These are phyloP conservation scores for Monilinia aucupariae DNA, from an alignment of 2,329 filamentous ascomycete genomes.

Conservation along the genomic window DNA sequence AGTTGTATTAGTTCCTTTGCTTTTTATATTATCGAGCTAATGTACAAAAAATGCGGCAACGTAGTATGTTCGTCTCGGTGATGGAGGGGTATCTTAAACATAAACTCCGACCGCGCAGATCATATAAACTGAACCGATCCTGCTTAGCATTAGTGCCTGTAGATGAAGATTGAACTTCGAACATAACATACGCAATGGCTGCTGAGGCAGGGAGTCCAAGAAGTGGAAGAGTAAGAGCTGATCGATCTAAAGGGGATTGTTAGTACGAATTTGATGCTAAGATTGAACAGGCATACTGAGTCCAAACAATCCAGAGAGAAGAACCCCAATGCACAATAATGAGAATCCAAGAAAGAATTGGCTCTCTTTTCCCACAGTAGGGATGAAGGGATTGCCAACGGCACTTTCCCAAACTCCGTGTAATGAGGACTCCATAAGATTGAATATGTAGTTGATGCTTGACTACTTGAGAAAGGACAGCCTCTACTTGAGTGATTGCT, in stretches of 20 bases:
- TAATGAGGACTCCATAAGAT: conserved; percentile 72
- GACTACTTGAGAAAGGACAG: neutral
- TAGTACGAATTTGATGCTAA: neutral
- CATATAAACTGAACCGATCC: conserved; percentile 94
- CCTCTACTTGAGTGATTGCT: neutral
- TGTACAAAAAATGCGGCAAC: conserved; percentile 30
- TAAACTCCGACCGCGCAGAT: conserved; percentile 99
- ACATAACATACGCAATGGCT: conserved; percentile 73
- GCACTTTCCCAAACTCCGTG: conserved; percentile 92
- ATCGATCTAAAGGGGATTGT: conserved; percentile 59
- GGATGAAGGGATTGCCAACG: conserved; percentile 77
- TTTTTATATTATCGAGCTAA: conserved; percentile 33
- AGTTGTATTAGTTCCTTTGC: conserved; percentile 24
- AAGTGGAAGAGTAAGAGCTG: conserved; percentile 67
- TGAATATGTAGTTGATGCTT: conserved; percentile 13
- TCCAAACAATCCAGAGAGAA: conserved; percentile 73
- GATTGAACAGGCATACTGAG: conserved; percentile 59
- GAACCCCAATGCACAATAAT: conserved; percentile 66
- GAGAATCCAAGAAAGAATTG: conserved; percentile 79
- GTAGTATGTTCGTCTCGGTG: conserved; percentile 24
- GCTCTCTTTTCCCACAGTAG: conserved; percentile 70
- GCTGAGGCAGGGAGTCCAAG: conserved; percentile 83
- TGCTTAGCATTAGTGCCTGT: conserved; percentile 37
- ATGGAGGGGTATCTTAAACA: conserved; percentile 52
- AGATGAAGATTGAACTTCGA: neutral